Percentiles rank a stretch among this genome's conserved stretches.
Conservation (phyloP, 768 basidiomycete genomes). For the Suillus plorans region DNA sequence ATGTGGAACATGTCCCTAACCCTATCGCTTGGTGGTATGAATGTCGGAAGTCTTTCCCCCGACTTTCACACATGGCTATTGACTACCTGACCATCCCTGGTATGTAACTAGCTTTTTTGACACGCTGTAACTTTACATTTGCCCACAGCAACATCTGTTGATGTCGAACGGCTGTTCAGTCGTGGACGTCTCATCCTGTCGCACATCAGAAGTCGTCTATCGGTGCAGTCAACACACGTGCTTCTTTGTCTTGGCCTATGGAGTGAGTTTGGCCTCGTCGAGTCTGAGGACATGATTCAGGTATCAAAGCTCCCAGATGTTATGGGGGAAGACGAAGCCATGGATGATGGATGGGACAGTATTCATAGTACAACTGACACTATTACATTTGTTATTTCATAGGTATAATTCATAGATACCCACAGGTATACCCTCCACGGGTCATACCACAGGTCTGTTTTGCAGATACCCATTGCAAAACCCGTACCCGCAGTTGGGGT, state of each 20-base stretch:
- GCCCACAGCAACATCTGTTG: conserved; percentile 28
- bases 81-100: no score
- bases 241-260: conserved; percentile 33
- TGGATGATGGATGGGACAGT: conserved; percentile 14
- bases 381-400: not conserved
- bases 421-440: not conserved
- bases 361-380: not conserved
- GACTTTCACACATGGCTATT: no score
- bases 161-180: conserved; percentile 30
- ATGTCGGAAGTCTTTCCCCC: not conserved
- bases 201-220: conserved; percentile 25
- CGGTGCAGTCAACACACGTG: conserved; percentile 27
- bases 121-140: no score
- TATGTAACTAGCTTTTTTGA: no score
- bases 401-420: not conserved
- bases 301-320: conserved; percentile 7
- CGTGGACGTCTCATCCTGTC: conserved; percentile 25
- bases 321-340: conserved; percentile 10
- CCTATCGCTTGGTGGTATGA: conserved; percentile 33
- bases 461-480: not conserved
- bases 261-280: conserved; percentile 23
- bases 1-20: conserved; percentile 23
- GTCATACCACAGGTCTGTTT: not conserved
- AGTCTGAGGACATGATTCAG: conserved; percentile 20
- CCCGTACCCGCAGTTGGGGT: not conserved